Conservation (phyloP, 163 green algal genomes). For the Chloroidium sp. region DNA sequence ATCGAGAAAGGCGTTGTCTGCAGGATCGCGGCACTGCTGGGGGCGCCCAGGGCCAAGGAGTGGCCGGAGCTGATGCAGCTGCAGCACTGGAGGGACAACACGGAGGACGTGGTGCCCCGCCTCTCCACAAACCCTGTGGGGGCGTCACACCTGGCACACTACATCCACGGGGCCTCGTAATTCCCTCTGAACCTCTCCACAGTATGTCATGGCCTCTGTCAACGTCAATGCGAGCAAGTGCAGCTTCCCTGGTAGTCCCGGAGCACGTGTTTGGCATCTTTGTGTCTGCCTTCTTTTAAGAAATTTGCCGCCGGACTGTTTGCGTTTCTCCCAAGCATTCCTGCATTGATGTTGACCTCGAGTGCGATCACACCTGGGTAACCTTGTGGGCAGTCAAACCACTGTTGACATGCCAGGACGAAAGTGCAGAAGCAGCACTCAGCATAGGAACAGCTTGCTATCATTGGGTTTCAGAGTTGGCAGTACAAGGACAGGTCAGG, state of each 20-base stretch:
- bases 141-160: slow-evolving; percentile 14
- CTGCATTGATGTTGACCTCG: too few species aligned
- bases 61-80: slow-evolving; percentile 49
- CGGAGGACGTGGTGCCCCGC: slow-evolving; percentile 27
- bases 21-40: slow-evolving; percentile 57
- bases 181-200: too few species aligned
- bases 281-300: not conserved
- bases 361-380: too few species aligned
- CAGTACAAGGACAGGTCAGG: not conserved
- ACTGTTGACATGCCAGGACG: too few species aligned
- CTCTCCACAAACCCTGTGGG: not conserved
- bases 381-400: not conserved
- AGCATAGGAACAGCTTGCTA: not conserved
- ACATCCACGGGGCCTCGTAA: not conserved
- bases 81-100: slow-evolving; percentile 56
- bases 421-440: too few species aligned
- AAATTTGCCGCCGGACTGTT: too few species aligned
- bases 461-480: not conserved
- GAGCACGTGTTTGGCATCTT: not conserved
- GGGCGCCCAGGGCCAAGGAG: slow-evolving; percentile 33
- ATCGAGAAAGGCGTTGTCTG: not conserved
- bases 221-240: too few species aligned
- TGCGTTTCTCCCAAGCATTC: too few species aligned
- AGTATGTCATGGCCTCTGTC: too few species aligned
- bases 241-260: too few species aligned